A percentile compares a stretch with the other conserved stretches of the same genome.
These are phyloP conservation scores for Hura crepitans DNA, from an alignment of 441 rosid genomes.

Conservation along the genomic window DNA sequence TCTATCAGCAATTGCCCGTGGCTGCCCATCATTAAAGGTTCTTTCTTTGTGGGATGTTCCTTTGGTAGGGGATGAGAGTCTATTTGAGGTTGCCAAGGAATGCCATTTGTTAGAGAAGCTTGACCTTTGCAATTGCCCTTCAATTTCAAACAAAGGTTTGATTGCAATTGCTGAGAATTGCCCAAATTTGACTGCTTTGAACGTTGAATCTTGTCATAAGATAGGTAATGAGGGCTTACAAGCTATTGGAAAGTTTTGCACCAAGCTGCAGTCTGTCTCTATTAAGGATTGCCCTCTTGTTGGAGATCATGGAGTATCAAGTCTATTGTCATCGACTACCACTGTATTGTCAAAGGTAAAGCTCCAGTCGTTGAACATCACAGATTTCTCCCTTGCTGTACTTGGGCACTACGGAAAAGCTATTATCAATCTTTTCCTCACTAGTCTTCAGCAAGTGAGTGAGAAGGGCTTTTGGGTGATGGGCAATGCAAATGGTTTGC, in stretches of 20 bases:
- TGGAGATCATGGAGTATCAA: constrained; percentile 82
- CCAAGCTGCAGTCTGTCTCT: constrained; percentile 54
- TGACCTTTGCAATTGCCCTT: constrained; percentile 76
- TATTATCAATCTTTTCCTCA: constrained; percentile 56
- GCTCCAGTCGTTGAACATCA: constrained; percentile 78
- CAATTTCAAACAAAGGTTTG: constrained; percentile 61
- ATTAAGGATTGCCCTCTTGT: constrained; percentile 89
- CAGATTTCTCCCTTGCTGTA: constrained; percentile 83
- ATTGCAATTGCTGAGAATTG: constrained; percentile 67
- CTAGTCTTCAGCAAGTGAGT: constrained; percentile 63
- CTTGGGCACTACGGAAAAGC: constrained; percentile 79
- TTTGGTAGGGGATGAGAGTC: constrained; percentile 58
- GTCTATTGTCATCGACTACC: constrained; percentile 62
- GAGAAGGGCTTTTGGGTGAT: constrained; percentile 99
- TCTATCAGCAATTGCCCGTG: constrained; percentile 60
- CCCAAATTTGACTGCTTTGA: constrained; percentile 54
- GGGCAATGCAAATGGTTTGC: constrained; percentile 83
- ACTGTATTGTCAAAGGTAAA: constrained; percentile 55
- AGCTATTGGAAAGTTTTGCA: constrained; percentile 68
- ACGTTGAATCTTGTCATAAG: constrained; percentile 60
- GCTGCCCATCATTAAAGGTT: constrained; percentile 73
- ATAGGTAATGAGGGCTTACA: constrained; percentile 78
- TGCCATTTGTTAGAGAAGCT: constrained; percentile 75
- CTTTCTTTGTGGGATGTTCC: constrained; percentile 83
- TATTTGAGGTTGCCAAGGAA: constrained; percentile 59